Evolutionary conservation across 192 early-diverging fungal species (phyloP), one percentile per base, ranked within the genome.

Genomic region (Diversispora epigaea): DNA sequence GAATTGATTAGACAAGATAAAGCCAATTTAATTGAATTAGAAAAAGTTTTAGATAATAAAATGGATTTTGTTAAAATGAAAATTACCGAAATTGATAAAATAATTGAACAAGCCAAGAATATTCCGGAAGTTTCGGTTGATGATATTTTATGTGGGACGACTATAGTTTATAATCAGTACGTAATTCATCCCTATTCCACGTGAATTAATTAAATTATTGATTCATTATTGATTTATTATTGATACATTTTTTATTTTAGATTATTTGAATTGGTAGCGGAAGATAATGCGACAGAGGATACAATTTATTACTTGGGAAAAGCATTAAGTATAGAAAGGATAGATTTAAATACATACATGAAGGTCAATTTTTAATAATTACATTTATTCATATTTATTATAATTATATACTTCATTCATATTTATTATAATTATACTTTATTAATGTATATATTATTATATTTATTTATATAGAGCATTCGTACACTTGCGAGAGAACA

Each of bases 281-380:
- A 96, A 68, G 95, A 95, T 64, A 89, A 92, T 58, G 94, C 95
- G 0, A 89, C 95, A 50, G 93, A 94, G 63, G 96, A 98, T 72
- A 89, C 92, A 6, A 86, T 96, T 55, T 95, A 96, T 77, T 86
- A 89, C 43, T 80, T 98, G 56, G 87, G 90, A 21, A 87, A 90
- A 76, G 93, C 95, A 5, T 80, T 98, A 50, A 91, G 88, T 73
- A 87, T 86, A 52, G 91, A 94, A 64, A 82, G 82, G 65, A 86
- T 97, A 54, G 87, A 93, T 11, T 73, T 93, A 25, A 76, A 80
- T 39, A 85, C 85, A 1, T 97, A 91, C 73, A 90, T 96, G 89
- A 93, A 93, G 90, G 92, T 71, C 64, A 46, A 45, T 65, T 3
- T 45, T 44, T 61, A 21, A 67, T 73, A 25, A 14, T 21, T 69